phyloP scores from a whole-genome alignment of 1,284 basidiomycete genomes.

The Fomitopsis pinicola region DNA sequence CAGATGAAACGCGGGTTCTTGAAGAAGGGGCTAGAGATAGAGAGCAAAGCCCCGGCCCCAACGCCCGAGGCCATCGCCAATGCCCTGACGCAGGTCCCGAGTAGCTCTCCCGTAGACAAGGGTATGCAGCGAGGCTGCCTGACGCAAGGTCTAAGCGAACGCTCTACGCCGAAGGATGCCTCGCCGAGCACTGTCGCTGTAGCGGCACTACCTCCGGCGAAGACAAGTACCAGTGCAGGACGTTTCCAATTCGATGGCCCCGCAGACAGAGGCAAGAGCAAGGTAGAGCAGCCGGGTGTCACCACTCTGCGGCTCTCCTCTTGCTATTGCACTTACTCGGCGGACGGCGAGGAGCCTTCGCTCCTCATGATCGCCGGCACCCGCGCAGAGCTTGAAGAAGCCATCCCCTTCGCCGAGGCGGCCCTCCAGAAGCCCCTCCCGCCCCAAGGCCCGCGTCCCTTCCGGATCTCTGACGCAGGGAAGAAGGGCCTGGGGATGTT shows the following conservation, averaged over 20 bases:
- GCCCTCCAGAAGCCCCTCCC: not conserved
- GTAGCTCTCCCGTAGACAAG: not conserved
- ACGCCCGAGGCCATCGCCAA: not conserved
- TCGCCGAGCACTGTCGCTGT: not conserved
- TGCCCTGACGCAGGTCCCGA: not conserved
- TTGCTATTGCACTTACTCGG: not conserved
- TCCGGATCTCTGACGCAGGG: not conserved
- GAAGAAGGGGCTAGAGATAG: not conserved
- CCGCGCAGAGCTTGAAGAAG: not conserved
- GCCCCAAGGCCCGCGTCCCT: not conserved
- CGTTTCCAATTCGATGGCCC: not conserved
- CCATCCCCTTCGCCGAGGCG: not conserved
- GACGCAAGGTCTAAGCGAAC: not conserved
- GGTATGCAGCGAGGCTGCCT: not conserved
- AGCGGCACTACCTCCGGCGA: not conserved
- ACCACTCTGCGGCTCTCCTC: not conserved
- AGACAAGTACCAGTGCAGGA: not conserved
- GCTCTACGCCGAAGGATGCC: not conserved
- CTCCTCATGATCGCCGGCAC: not conserved
- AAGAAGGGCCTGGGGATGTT: slow-evolving; percentile 14
- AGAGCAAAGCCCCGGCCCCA: not conserved
- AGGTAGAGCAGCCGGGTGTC: not conserved
- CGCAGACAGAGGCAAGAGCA: not conserved
- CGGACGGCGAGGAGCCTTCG: not conserved
- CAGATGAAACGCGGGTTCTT: not conserved